These are phyloP conservation scores for Hypoxylon sp. DNA, from an alignment of 2,329 filamentous ascomycete genomes.

Conservation along the genomic window DNA sequence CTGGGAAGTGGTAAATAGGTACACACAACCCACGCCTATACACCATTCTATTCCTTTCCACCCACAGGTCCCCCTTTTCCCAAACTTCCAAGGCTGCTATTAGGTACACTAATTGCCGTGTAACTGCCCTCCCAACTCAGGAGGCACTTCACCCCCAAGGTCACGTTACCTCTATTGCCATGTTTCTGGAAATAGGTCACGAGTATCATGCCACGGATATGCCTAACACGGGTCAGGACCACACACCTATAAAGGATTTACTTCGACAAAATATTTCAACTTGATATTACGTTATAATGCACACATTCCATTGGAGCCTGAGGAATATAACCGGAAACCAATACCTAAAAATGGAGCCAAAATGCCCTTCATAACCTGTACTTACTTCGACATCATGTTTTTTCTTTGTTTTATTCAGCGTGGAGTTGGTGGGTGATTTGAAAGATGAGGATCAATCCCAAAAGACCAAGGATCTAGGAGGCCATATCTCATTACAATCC, in stretches of 20 bases:
- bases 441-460: conserved; percentile 47
- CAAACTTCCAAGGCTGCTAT: conserved; percentile 67
- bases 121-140: conserved; percentile 32
- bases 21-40: conserved; percentile 65
- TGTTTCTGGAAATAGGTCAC: conserved; percentile 32
- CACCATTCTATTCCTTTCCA: conserved; percentile 67
- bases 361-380: conserved; percentile 47
- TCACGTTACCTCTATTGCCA: conserved; percentile 36
- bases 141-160: conserved; percentile 36
- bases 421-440: conserved; percentile 54
- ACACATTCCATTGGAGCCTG: conserved; percentile 42
- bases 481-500: conserved; percentile 43
- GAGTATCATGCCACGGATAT: conserved; percentile 31
- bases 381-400: conserved; percentile 48
- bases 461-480: conserved; percentile 47
- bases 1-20: conserved; percentile 67
- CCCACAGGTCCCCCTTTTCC: conserved; percentile 67
- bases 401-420: conserved; percentile 53
- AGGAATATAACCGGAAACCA: conserved; percentile 38
- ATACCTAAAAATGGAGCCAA: conserved; percentile 43
- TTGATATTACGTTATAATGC: conserved; percentile 45
- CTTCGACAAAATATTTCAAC: conserved; percentile 38
- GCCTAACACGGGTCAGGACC: conserved; percentile 32
- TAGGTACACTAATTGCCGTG: conserved; percentile 53
- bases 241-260: conserved; percentile 26